These are phyloP conservation scores for Mrakia frigida DNA, from an alignment of 768 basidiomycete species.

Conservation along the genomic window DNA sequence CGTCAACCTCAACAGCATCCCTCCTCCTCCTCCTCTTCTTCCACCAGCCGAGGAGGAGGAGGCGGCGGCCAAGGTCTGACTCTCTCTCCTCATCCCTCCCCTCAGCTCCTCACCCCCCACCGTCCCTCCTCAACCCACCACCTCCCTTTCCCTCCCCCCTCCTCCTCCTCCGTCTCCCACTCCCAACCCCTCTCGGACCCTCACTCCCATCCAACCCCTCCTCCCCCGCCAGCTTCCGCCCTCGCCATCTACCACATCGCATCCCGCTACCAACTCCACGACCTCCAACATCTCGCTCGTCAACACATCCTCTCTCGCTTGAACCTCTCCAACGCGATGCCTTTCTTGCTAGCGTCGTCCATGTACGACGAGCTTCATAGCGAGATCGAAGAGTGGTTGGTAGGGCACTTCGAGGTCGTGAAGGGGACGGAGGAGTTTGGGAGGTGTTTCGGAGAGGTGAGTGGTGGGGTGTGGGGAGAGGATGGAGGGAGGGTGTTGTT, in stretches of 20 bases:
- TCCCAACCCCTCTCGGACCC: background rate
- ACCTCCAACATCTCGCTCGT: background rate
- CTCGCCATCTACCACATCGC: constrained; percentile 9
- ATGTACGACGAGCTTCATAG: constrained; percentile 11
- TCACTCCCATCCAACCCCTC: background rate
- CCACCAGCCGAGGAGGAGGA: background rate
- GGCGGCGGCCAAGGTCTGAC: too few relatives aligned
- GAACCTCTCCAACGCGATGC: background rate
- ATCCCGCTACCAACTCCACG: background rate
- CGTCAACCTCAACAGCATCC: background rate
- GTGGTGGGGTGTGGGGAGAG: background rate
- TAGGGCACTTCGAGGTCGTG: background rate
- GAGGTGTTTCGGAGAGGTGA: background rate
- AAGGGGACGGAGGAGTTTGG: constrained; percentile 2
- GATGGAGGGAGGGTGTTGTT: constrained; percentile 7
- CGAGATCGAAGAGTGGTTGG: background rate
- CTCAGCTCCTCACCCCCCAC: background rate
- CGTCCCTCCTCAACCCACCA: background rate
- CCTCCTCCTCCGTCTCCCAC: too few relatives aligned
- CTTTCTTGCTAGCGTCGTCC: background rate
- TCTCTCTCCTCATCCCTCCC: too few relatives aligned
- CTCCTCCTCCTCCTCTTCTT: background rate
- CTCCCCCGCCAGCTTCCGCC: background rate
- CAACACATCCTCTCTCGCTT: background rate
- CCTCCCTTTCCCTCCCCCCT: background rate